phyloP scores from a whole-genome alignment of 345 rosid genomes.

The Sonneratia caseolaris region DNA sequence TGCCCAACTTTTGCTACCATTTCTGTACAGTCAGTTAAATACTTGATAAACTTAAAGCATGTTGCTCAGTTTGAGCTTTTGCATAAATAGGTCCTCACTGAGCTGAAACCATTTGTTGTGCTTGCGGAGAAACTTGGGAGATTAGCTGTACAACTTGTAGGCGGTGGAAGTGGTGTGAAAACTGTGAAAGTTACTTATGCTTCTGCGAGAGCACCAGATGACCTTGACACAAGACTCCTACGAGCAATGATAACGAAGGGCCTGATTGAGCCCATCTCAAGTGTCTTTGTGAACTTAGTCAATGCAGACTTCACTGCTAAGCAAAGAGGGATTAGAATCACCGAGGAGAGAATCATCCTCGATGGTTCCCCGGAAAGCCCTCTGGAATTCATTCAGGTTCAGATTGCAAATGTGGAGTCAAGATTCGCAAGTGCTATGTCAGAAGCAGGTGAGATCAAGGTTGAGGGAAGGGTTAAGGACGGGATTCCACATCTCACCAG shows the following conservation, averaged over 20 bases:
- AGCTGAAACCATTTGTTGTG: constrained; percentile 68
- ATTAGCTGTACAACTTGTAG: constrained; percentile 69
- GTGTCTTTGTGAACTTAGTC: constrained; percentile 62
- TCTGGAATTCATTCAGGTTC: constrained; percentile 59
- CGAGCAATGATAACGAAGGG: constrained; percentile 82
- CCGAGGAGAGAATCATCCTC: constrained; percentile 50
- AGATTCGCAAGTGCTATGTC: constrained; percentile 70
- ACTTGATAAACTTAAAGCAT: background rate
- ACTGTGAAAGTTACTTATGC: constrained; percentile 65
- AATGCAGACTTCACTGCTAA: constrained; percentile 78
- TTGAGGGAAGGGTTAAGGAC: constrained; percentile 68
- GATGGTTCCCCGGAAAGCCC: constrained; percentile 74
- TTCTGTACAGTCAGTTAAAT: background rate
- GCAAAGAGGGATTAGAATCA: constrained; percentile 62
- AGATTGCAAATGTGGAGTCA: constrained; percentile 61
- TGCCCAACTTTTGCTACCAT: background rate
- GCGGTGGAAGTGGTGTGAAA: constrained; percentile 85
- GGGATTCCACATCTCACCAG: constrained; percentile 65
- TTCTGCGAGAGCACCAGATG: constrained; percentile 67
- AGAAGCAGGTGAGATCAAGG: constrained; percentile 59
- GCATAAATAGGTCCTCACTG: constrained; percentile 49
- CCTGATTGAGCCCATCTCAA: constrained; percentile 65
- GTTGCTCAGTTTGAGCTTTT: background rate
- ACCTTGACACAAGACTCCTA: constrained; percentile 77
- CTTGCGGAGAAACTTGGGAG: constrained; percentile 75